A percentile compares a stretch with the other conserved stretches of the same genome.
Evolutionary conservation across 495 filamentous ascomycete species (phyloP).

Genomic region (Penicilliopsis zonata): DNA sequence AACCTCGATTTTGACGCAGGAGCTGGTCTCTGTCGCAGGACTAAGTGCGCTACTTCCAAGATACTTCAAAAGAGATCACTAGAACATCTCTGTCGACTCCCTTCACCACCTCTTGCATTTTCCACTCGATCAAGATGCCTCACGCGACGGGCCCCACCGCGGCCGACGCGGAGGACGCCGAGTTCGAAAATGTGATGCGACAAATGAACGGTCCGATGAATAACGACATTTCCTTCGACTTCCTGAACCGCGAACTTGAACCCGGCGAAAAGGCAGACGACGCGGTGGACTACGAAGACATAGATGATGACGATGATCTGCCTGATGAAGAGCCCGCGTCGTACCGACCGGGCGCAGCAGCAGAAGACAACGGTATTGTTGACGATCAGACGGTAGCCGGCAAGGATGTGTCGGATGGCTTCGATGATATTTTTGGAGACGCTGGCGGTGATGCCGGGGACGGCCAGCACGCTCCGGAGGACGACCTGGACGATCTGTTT

Average conservation of each 20-base stretch:
- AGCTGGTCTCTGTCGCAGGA: background rate
- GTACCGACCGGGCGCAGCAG: background rate
- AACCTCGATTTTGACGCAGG: no score
- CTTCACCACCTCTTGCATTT: background rate
- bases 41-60: background rate
- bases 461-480: conserved; percentile 12
- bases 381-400: background rate
- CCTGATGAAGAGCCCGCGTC: background rate
- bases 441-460: conserved; percentile 22
- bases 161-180: conserved; percentile 25
- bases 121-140: conserved; percentile 37
- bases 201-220: conserved; percentile 31
- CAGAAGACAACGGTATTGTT: background rate
- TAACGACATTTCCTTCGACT: conserved; percentile 27
- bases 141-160: conserved; percentile 29
- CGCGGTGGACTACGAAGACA: conserved; percentile 80
- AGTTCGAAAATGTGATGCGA: conserved; percentile 39
- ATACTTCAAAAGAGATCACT: no score
- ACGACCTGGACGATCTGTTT: conserved; percentile 43
- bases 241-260: conserved; percentile 39
- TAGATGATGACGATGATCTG: conserved; percentile 47
- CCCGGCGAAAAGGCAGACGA: conserved; percentile 66
- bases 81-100: background rate
- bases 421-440: conserved; percentile 36
- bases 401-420: conserved; percentile 23